Percentiles rank a stretch among this genome's conserved stretches.
Conservation (phyloP, 306 rosid species). For the Alnus glutinosa region DNA sequence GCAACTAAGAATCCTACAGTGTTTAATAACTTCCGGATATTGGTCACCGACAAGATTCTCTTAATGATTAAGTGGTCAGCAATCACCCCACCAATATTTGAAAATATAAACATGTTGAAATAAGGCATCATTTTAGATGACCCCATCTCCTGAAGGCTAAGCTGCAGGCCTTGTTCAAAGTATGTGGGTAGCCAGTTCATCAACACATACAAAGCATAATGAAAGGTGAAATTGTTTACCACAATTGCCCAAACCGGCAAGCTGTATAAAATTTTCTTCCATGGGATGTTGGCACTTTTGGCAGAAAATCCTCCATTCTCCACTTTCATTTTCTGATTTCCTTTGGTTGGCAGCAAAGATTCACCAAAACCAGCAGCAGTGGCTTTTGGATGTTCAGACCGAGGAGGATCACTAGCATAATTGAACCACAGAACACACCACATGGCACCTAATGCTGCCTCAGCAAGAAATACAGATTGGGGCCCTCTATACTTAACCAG, state of each 20-base stretch:
- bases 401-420: slow-evolving; percentile 72
- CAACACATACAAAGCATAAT: slow-evolving; percentile 86
- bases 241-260: slow-evolving; percentile 98
- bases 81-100: slow-evolving; percentile 87
- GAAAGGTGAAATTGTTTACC: slow-evolving; percentile 94
- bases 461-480: slow-evolving; percentile 78
- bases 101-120: slow-evolving; percentile 90
- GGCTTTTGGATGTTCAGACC: slow-evolving; percentile 77
- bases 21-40: slow-evolving; percentile 79
- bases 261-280: slow-evolving; percentile 71
- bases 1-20: slow-evolving; percentile 83
- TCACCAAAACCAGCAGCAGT: slow-evolving; percentile 82
- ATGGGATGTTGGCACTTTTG: slow-evolving; percentile 61
- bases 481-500: slow-evolving; percentile 84
- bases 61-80: slow-evolving; percentile 80
- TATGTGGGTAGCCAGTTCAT: slow-evolving; percentile 99
- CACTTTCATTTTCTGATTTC: slow-evolving; percentile 49
- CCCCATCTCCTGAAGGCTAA: slow-evolving; percentile 99
- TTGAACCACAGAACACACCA: slow-evolving; percentile 90
- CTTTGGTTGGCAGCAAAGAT: slow-evolving; percentile 57
- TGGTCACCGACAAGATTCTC: slow-evolving; percentile 73
- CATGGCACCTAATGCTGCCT: slow-evolving; percentile 70
- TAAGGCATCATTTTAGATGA: slow-evolving; percentile 96
- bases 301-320: slow-evolving; percentile 45
- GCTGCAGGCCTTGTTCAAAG: slow-evolving; percentile 87